Evolutionary conservation across 192 early-diverging fungal species (phyloP), one percentile per base, ranked within the genome.

Genomic region (Geranomyces michiganensis): DNA sequence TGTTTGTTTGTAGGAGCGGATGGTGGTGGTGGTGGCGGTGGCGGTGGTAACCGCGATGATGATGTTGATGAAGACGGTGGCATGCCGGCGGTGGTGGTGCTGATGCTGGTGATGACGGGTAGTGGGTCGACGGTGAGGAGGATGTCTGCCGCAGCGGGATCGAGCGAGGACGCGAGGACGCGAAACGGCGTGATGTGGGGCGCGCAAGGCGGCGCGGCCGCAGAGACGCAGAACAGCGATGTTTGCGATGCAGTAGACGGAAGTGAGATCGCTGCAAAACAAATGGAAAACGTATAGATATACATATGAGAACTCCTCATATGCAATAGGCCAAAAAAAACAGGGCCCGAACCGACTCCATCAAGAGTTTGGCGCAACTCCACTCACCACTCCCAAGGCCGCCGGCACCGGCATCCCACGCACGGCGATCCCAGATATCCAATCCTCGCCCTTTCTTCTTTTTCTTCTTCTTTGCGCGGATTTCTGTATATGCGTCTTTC

Each of bases 351-450:
- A 41, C 3, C 36, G 10, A 41, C n/a, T n/a, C n/a, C n/a, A n/a
- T n/a, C n/a, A n/a, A n/a, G n/a, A n/a, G n/a, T n/a, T n/a, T n/a
- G n/a, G n/a, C n/a, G n/a, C n/a, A n/a, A n/a, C n/a, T n/a, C n/a
- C 10, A 41, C 36, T 41, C 36, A 41, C 36, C 36, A 10, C 36
- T 41, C 5, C 36, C 10, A 10, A 41, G 36, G 5, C 59, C n/a
- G n/a, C n/a, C 68, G 6, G 56, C 56, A 10, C 59, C 68, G 5
- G 41, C 43, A 43, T 56, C 59, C 68, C 68, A 70, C 33, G 32
- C 59, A 13, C 68, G 32, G 21, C 68, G 55, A 60, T 70, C 43
- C 68, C 68, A 70, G 22, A 70, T 36, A 17, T 70, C 68, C 43
- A 70, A 46, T 15, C 56, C 59, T 56, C 31, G 17, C 7, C 66